These are phyloP conservation scores for Eucalyptus regnans DNA, from an alignment of 345 rosid genomes.

Conservation along the genomic window DNA sequence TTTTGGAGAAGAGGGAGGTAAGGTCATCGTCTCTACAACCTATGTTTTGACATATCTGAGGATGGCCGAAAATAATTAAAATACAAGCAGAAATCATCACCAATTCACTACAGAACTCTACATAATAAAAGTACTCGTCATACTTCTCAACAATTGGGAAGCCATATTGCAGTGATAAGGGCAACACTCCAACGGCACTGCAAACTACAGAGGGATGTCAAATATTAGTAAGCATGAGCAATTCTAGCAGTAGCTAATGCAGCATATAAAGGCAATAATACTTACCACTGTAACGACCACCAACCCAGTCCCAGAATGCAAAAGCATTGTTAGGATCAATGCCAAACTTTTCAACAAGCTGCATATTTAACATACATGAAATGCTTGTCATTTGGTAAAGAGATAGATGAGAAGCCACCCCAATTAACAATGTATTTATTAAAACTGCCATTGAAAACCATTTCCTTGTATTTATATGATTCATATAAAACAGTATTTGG, in stretches of 20 bases:
- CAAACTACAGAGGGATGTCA: constrained; percentile 53
- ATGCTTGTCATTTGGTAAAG: not conserved
- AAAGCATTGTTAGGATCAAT: constrained; percentile 95
- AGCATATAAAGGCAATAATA: not conserved
- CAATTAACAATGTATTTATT: not conserved
- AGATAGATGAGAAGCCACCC: not conserved
- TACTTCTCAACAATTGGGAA: constrained; percentile 86
- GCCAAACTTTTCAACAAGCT: constrained; percentile 96
- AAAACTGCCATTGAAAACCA: not conserved
- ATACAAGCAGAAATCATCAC: not conserved
- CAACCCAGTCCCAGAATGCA: constrained; percentile 99
- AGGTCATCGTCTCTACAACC: not conserved
- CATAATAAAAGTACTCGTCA: constrained; percentile 7
- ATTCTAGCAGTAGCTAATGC: not conserved
- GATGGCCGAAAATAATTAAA: not conserved
- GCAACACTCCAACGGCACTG: constrained; percentile 98
- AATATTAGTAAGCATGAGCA: constrained; percentile 1
- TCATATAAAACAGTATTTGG: not conserved
- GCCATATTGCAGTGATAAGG: constrained; percentile 89
- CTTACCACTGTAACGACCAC: constrained; percentile 93
- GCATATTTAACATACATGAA: constrained; percentile 1
- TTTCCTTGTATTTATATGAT: not conserved
- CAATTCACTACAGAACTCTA: not conserved
- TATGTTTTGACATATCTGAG: not conserved
- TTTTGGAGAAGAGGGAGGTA: not conserved